These are phyloP conservation scores for Schizosaccharomyces cryophilus DNA, from an alignment of 805 yeast species.

Conservation along the genomic window DNA sequence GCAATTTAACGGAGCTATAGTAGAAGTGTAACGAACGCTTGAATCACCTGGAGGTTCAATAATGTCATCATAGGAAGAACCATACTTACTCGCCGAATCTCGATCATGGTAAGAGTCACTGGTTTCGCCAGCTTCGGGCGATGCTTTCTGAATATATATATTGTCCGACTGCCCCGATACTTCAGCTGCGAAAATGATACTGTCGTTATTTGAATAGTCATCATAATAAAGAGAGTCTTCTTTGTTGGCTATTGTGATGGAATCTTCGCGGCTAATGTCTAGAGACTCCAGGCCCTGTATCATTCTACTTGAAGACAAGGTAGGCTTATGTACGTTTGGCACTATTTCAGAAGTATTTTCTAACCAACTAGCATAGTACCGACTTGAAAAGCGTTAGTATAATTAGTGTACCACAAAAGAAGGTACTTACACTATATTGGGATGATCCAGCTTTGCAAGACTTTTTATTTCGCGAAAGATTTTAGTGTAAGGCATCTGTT, in stretches of 20 bases:
- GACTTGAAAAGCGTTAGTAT: background rate
- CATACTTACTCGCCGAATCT: too few relatives aligned
- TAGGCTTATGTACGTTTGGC: too few relatives aligned
- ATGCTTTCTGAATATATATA: too few relatives aligned
- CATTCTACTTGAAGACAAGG: too few relatives aligned
- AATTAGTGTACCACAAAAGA: background rate
- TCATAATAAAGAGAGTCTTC: too few relatives aligned
- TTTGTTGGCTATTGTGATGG: too few relatives aligned
- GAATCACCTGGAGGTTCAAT: background rate
- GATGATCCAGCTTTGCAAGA: constrained; percentile 1
- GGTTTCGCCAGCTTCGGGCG: too few relatives aligned
- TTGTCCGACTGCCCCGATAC: too few relatives aligned
- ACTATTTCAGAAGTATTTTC: background rate
- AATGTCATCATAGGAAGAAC: background rate
- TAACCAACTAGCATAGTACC: constrained; percentile 3
- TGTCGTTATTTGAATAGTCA: too few relatives aligned
- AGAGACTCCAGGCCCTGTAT: background rate
- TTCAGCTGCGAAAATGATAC: too few relatives aligned
- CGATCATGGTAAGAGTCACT: too few relatives aligned
- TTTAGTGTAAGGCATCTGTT: background rate
- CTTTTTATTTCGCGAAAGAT: background rate
- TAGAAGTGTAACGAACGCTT: background rate
- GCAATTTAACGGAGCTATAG: background rate
- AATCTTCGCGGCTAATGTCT: background rate
- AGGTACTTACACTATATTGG: background rate